Base-by-base conservation (phyloP, 768 basidiomycete species). In the Ramaria sp. region DNA sequence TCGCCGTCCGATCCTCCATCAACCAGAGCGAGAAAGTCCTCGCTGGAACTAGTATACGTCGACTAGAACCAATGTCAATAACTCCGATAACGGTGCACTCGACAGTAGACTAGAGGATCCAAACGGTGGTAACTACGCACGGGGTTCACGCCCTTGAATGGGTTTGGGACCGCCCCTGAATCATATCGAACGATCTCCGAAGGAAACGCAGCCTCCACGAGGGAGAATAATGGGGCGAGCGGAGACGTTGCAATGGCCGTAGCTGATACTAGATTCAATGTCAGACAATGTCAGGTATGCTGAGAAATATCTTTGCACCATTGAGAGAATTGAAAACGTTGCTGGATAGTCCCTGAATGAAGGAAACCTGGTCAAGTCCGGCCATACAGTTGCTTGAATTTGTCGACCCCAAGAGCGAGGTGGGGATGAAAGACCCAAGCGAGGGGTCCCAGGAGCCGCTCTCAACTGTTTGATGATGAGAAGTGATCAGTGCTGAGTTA, bases 1-100 rank as follows among this genome's bases (percentile, higher is more conserved):
- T 76, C 70, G 12, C 74, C 74, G 46, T 74, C 68, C 57, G 70
- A 68, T 7, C 75, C 76, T 27, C 75, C 75, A 51, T 76, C 74
- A 30, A 71, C 68, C 4, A 76, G 47, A 33, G 59, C 59, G 0
- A 77, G 64, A 20, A 71, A 59, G 10, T 54, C 63, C 59, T 73
- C 66, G 20, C 61, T 60, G 4, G 70, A 57, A 19, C 67, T 64
- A 17, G 69, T 59, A 52, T 76, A 76, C 0, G 59, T 57, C n/a
- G 30, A n/a, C 45, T 38, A 24, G 27, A 15, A 49, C 7, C 46
- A 17, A 20, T 20, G 27, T 27, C 27, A 27, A 27, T 2, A 27
- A 27, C n/a, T n/a, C n/a, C n/a, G n/a, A n/a, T n/a, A n/a, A n/a
- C n/a, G 11, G 33, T n/a, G 20, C 19, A 12, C 17, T 13, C 11